phyloP scores from a whole-genome alignment of 1,139 yeast species.

The Sugiyamaella xylanicola region DNA sequence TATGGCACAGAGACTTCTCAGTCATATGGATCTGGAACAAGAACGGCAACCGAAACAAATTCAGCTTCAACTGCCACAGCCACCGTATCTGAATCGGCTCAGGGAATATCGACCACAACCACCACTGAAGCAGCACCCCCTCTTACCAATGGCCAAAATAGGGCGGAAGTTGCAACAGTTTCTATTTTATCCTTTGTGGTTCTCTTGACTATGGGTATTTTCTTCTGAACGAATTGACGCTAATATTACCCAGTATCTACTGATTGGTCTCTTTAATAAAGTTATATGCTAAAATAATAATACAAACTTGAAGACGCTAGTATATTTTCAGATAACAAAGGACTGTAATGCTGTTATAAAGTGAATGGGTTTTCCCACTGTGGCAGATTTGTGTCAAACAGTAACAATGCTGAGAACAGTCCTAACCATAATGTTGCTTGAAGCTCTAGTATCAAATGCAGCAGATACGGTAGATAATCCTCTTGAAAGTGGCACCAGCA shows the following conservation, averaged over 20 bases:
- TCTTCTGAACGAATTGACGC: too few relatives aligned
- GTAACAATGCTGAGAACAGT: too few relatives aligned
- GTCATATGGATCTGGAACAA: neutral
- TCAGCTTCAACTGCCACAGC: slow-evolving; percentile 8
- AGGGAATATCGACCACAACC: slow-evolving; percentile 1
- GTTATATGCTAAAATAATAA: neutral
- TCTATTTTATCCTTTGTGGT: slow-evolving; percentile 8
- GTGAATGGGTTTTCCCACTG: too few relatives aligned
- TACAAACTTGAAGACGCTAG: too few relatives aligned
- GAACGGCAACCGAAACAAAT: neutral
- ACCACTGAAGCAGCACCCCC: slow-evolving; percentile 10
- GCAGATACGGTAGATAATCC: too few relatives aligned
- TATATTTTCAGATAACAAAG: neutral
- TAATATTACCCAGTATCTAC: too few relatives aligned
- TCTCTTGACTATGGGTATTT: slow-evolving; percentile 4
- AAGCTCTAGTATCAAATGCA: too few relatives aligned
- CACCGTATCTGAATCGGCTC: neutral
- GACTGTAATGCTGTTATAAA: too few relatives aligned
- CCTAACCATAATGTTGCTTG: too few relatives aligned
- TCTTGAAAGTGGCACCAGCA: neutral
- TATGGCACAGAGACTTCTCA: neutral
- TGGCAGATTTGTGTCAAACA: too few relatives aligned
- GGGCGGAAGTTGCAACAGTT: slow-evolving; percentile 3
- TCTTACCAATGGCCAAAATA: slow-evolving; percentile 12
- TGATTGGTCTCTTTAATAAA: too few relatives aligned